These are phyloP conservation scores for Dictyophora rubrovolvata DNA, from an alignment of 768 basidiomycete species.

Conservation along the genomic window DNA sequence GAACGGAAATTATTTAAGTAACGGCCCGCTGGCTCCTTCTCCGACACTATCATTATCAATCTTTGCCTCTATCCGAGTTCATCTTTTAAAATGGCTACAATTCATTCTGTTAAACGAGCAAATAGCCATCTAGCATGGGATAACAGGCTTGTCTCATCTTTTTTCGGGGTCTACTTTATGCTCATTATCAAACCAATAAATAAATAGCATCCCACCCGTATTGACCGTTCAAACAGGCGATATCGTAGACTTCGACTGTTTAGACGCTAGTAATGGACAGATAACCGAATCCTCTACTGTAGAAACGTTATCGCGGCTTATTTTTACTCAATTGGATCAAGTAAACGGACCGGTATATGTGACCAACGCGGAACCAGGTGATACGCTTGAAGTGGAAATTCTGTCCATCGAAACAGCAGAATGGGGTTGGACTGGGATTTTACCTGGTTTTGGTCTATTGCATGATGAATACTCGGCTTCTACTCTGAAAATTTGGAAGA, in stretches of 20 bases:
- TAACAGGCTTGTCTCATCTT: slow-evolving; percentile 33
- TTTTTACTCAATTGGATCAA: slow-evolving; percentile 42
- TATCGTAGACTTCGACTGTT: slow-evolving; percentile 46
- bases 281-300: slow-evolving; percentile 34
- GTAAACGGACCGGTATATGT: slow-evolving; percentile 53
- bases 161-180: background rate
- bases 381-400: slow-evolving; percentile 51
- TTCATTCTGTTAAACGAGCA: slow-evolving; percentile 43
- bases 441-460: slow-evolving; percentile 51
- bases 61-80: background rate
- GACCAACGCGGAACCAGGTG: slow-evolving; percentile 40
- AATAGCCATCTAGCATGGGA: slow-evolving; percentile 52
- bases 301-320: slow-evolving; percentile 27
- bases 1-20: background rate
- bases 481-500: slow-evolving; percentile 44
- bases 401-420: slow-evolving; percentile 40
- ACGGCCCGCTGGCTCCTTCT: background rate
- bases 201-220: slow-evolving; percentile 39
- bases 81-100: slow-evolving; percentile 13
- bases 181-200: background rate
- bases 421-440: slow-evolving; percentile 55
- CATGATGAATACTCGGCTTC: slow-evolving; percentile 44
- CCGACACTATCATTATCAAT: too few species aligned
- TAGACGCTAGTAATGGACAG: slow-evolving; percentile 57
- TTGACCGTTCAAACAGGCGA: slow-evolving; percentile 43